These are phyloP conservation scores for Paulownia fortunei DNA, from an alignment of 257 asterid species.

Conservation along the genomic window DNA sequence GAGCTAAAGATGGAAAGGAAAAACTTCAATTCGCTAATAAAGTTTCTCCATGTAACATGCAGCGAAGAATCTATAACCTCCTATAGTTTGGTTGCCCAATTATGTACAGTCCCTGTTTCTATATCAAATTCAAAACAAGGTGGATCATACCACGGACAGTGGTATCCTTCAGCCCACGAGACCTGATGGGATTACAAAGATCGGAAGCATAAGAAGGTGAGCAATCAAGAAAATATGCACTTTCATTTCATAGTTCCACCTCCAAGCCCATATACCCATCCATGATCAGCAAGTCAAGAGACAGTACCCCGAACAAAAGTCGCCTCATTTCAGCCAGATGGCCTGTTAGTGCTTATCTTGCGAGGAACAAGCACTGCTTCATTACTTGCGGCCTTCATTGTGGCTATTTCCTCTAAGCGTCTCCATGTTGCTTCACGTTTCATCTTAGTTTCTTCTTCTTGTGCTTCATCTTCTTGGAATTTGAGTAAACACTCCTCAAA, in stretches of 20 bases:
- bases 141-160: conserved; percentile 26
- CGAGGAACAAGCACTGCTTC: conserved; percentile 49
- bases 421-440: conserved; percentile 75
- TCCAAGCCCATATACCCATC: conserved; percentile 33
- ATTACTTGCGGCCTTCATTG: conserved; percentile 50
- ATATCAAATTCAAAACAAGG: conserved; percentile 28
- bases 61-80: conserved; percentile 44
- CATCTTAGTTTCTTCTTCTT: conserved; percentile 47
- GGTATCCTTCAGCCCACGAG: conserved; percentile 28
- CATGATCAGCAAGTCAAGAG: conserved; percentile 29
- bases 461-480: conserved; percentile 62
- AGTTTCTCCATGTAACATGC: conserved; percentile 38
- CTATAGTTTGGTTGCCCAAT: conserved; percentile 44
- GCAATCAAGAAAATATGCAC: conserved; percentile 34
- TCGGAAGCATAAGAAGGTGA: conserved; percentile 36
- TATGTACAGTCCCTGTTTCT: conserved; percentile 58
- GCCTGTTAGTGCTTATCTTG: conserved; percentile 35
- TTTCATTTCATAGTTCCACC: conserved; percentile 31
- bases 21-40: conserved; percentile 30
- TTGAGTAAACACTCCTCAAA: conserved; percentile 66
- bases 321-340: conserved; percentile 50
- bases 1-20: conserved; percentile 29
- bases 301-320: conserved; percentile 13
- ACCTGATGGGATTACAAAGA: conserved; percentile 40
- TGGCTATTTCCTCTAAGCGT: conserved; percentile 70